A percentile compares a stretch with the other conserved stretches of the same genome.
These are phyloP conservation scores for Spongospora subterranea DNA, from an alignment of 208 protist species.

Conservation along the genomic window DNA sequence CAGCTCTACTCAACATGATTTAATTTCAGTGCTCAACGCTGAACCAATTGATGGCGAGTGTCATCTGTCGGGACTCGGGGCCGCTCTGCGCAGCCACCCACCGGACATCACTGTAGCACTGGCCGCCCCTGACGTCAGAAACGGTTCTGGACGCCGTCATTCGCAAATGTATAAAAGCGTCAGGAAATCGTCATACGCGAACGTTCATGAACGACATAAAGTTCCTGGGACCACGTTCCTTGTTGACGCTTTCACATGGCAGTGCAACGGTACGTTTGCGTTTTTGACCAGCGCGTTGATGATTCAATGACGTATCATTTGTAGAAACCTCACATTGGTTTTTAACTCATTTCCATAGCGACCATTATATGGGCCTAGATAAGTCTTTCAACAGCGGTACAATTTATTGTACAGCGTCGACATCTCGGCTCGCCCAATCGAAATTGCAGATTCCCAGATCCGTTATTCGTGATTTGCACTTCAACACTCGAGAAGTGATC, in stretches of 20 bases:
- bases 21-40: too few relatives aligned
- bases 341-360: slow-evolving; percentile 87
- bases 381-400: slow-evolving; percentile 71
- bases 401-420: slow-evolving; percentile 80
- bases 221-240: slow-evolving; percentile 29
- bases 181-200: not conserved
- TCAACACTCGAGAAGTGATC: slow-evolving; percentile 75
- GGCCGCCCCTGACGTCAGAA: too few relatives aligned
- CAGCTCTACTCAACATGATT: too few relatives aligned
- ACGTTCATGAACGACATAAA: slow-evolving; percentile 20
- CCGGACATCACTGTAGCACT: too few relatives aligned
- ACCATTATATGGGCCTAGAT: slow-evolving; percentile 85
- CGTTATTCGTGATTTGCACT: slow-evolving; percentile 74
- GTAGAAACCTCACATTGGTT: slow-evolving; percentile 69
- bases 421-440: slow-evolving; percentile 74
- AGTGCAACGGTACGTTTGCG: slow-evolving; percentile 4
- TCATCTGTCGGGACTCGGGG: too few relatives aligned
- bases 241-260: not conserved
- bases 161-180: not conserved
- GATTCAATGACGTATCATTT: not conserved
- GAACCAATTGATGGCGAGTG: too few relatives aligned
- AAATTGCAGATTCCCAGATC: slow-evolving; percentile 72
- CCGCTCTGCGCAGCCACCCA: too few relatives aligned
- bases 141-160: too few relatives aligned
- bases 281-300: not conserved